Evolutionary conservation across 129 eudicot genomes (phyloP).

Genomic region (Saussurea involucrata): DNA sequence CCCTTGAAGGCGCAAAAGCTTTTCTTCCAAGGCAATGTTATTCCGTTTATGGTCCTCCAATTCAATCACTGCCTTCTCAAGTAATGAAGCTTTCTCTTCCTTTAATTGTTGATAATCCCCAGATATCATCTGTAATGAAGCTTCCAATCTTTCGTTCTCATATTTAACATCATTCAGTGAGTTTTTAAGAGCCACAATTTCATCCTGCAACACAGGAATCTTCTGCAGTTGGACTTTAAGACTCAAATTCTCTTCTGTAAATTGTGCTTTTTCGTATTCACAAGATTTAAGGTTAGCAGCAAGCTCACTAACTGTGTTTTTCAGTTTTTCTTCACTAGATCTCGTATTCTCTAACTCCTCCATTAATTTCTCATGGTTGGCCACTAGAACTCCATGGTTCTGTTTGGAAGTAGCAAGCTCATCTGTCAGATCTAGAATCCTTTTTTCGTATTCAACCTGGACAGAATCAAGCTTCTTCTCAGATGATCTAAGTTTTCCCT

Average conservation of each 20-base stretch:
- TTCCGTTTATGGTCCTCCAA: slow-evolving; percentile 40
- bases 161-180: slow-evolving; percentile 44
- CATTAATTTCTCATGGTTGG: slow-evolving; percentile 39
- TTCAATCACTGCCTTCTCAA: slow-evolving; percentile 36
- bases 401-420: slow-evolving; percentile 37
- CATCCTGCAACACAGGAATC: slow-evolving; percentile 52
- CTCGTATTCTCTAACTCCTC: slow-evolving; percentile 34
- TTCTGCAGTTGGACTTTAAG: slow-evolving; percentile 47
- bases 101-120: slow-evolving; percentile 49
- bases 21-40: slow-evolving; percentile 57
- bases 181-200: slow-evolving; percentile 51
- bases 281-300: slow-evolving; percentile 35
- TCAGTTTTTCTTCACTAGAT: slow-evolving; percentile 43
- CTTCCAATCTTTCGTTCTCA: slow-evolving; percentile 48
- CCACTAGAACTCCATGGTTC: slow-evolving; percentile 29
- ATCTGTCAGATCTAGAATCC: slow-evolving; percentile 17
- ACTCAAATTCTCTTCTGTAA: slow-evolving; percentile 48
- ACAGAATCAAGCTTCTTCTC: slow-evolving; percentile 32
- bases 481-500: slow-evolving; percentile 32
- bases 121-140: slow-evolving; percentile 36
- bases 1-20: slow-evolving; percentile 55
- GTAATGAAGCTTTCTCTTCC: slow-evolving; percentile 36
- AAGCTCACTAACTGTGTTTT: slow-evolving; percentile 32
- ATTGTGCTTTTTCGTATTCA: slow-evolving; percentile 37
- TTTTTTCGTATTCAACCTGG: slow-evolving; percentile 33